A percentile compares a stretch with the other conserved stretches of the same genome.
Evolutionary conservation across 108 stramenopile species (phyloP).

Genomic region (Nitzschia inconspicua): DNA sequence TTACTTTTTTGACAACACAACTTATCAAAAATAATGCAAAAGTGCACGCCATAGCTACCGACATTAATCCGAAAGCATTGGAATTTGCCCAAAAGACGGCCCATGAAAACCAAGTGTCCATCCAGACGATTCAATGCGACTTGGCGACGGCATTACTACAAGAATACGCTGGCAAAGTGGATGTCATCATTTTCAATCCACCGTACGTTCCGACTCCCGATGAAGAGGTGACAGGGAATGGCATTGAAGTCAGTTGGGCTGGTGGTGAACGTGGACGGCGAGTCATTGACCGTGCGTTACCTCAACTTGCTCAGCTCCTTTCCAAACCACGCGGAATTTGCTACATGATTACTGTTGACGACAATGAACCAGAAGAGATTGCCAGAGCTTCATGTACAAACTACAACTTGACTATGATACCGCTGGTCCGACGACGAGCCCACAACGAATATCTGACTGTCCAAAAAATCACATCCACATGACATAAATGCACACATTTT

Average conservation of each 20-base stretch:
- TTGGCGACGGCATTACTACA: constrained; percentile 52
- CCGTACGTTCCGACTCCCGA: constrained; percentile 92
- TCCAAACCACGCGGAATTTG: constrained; percentile 57
- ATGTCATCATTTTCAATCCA: constrained; percentile 90
- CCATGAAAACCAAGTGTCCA: constrained; percentile 42
- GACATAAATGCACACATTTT: no score
- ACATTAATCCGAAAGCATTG: constrained; percentile 76
- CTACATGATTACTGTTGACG: constrained; percentile 88
- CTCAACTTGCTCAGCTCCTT: constrained; percentile 67
- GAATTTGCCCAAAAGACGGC: constrained; percentile 60
- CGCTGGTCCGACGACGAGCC: constrained; percentile 68
- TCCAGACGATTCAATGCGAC: constrained; percentile 65
- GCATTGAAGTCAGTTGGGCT: constrained; percentile 91
- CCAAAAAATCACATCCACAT: constrained; percentile 62
- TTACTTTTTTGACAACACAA: constrained; percentile 55
- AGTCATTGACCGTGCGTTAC: constrained; percentile 80
- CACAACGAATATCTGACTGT: constrained; percentile 82
- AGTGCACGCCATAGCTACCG: constrained; percentile 45
- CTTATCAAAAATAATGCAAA: constrained; percentile 12
- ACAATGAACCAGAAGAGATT: constrained; percentile 79
- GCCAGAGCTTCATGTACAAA: constrained; percentile 17
- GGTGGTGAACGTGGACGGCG: constrained; percentile 77
- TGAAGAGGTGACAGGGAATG: constrained; percentile 73
- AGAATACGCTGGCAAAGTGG: constrained; percentile 35
- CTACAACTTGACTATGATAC: constrained; percentile 43